Evolutionary conservation across 2,329 filamentous ascomycete genomes (phyloP), one percentile per base, ranked within the genome.

Genomic region (Aureobasidium vineae): DNA sequence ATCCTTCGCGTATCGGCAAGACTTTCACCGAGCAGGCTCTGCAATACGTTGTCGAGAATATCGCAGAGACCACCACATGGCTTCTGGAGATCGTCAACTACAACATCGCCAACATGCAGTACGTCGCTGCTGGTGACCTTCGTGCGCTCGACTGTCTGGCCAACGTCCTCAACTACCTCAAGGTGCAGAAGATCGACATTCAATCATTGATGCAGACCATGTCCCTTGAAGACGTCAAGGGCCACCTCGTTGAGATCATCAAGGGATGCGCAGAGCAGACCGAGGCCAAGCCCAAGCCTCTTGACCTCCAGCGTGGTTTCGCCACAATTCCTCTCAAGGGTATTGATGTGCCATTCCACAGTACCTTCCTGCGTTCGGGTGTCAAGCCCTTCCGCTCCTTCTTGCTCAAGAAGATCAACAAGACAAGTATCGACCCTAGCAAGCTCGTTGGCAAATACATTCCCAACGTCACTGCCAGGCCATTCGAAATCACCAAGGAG

Each of bases 321-420:
- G 95, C 95, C 50, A 98, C 94, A 28, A 98, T 99, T 72, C 95
- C 96, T 50, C 90, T 99, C 70, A 91, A 90, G 75, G 96, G 96
- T 70, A 99, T 99, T 73, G 95, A 99, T 74, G 96, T 98, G 76
- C 95, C 95, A 52, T 99, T 99, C 91, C 95, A 99, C 85, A 95
- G 90, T 73, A 99, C 95, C 21, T 99, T 99, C 85, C 82, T 99
- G 80, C 91, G 96, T 66, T 97, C 92, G 45, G 96, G 95, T 74
- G 95, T 99, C 79, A 99, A 99, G 85, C 95, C 96, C 54, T 99
- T 99, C 92, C 87, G 95, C 71, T 94, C 89, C 52, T 99, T 99
- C 87, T 80, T 99, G 77, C 89, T 98, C 73, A 99, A 98, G 90
- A 99, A 99, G 87, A 98, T 99, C 82, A 92, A 98, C 85, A 97